These are phyloP conservation scores for Arabidopsis lyrata DNA, from an alignment of 441 rosid species.

Conservation along the genomic window DNA sequence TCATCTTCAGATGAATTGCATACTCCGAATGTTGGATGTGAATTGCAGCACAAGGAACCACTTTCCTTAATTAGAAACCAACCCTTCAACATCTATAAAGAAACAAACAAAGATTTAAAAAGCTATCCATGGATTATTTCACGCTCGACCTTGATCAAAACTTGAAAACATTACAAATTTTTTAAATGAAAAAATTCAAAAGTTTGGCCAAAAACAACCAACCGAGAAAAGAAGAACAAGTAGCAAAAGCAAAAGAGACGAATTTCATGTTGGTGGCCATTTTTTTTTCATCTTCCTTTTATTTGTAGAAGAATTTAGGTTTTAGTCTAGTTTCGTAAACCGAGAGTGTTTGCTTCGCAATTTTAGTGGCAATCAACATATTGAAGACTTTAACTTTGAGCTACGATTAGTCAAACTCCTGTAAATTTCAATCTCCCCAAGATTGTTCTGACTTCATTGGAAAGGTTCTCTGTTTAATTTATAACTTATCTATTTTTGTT, in stretches of 20 bases:
- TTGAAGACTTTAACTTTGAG: no score
- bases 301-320: no score
- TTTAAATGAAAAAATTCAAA: not conserved
- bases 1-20: slow-evolving; percentile 1
- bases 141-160: not conserved
- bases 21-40: slow-evolving; percentile 22
- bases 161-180: not conserved
- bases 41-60: slow-evolving; percentile 29
- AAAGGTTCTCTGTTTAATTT: no score
- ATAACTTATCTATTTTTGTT: no score
- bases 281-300: no score
- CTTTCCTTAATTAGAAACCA: not conserved
- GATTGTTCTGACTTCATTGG: no score
- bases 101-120: not conserved
- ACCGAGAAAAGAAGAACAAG: slow-evolving; percentile 14
- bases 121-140: not conserved
- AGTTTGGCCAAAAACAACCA: slow-evolving; percentile 6
- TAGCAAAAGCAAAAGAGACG: not conserved
- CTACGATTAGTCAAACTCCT: no score
- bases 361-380: no score
- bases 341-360: no score
- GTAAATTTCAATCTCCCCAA: no score
- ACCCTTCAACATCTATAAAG: slow-evolving; percentile 10
- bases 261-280: not conserved
- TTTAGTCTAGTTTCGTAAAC: no score